Evolutionary conservation across 345 rosid genomes (phyloP), one percentile per base, ranked within the genome.

Genomic region (Salix exigua): DNA sequence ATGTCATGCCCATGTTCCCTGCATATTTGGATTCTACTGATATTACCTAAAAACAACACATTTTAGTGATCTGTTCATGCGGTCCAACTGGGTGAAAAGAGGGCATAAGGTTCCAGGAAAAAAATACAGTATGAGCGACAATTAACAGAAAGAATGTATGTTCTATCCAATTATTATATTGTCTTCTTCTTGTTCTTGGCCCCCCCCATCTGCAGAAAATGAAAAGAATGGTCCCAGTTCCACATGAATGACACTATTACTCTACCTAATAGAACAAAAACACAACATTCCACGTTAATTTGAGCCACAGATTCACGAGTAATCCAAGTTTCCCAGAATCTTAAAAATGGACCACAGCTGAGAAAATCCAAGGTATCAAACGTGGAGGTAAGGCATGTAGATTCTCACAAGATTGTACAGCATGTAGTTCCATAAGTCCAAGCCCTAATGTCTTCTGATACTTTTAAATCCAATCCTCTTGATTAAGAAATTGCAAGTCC

Each of bases 261-360:
- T 2, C 25, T 8, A 53, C 61, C 4, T 55, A 21, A 55, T 9
- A 31, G 67, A 16, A 64, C 67, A 30, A 69, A 69, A 46, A 69
- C 2, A 46, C 25, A 42, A 21, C 2, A 67, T 44, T 5, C 37
- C 55, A 71, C 28, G 4, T 40, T 25, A 48, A 16, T 8, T 2
- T 64, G 8, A 3, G 23, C 46, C 71, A 19, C 2, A 68, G 25
- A 40, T 5, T 40, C 42, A 40, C 2, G 67, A 31, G 38, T n/a
- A 30, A 66, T 66, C 26, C 78, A 75, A 51, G 21, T 2, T 75
- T 66, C 26, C 18, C 66, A 33, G 71, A 75, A 75, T 75, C 78
- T 75, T 4, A 44, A 42, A 48, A 44, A 35, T 2, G 77, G 70
- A 46, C 77, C 77, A 66, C 77, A 58, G 12, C 50, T 42, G 19